Evolutionary conservation across 2,329 filamentous ascomycete species (phyloP), one percentile per base, ranked within the genome.

Genomic region (Hypoxylon sp.): DNA sequence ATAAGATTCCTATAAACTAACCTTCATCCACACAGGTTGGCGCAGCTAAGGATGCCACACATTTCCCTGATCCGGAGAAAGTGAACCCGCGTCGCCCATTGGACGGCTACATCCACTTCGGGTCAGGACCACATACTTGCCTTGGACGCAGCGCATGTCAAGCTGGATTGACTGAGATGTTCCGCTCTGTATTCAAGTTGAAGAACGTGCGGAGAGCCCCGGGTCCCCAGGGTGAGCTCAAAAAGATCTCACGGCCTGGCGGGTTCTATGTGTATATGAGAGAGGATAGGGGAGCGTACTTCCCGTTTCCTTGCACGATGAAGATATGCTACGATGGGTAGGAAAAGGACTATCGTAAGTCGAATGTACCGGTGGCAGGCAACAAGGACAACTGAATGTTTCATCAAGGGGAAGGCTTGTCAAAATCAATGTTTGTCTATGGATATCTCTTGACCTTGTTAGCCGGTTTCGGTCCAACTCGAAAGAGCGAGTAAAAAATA

Each of bases 221-320:
- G 0, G 91, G 91, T 0, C 79, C 85, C 0, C 88, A 91, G 77
- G 91, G 91, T 0, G 79, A 88, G 73, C 76, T 93, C 68, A 91
- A 92, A 82, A 90, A 87, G 80, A 82, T 92, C 1, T 78, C 81
- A 0, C 81, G 82, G 7, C 80, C 82, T 0, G 86, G 83, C 0
- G 87, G 86, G 0, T 85, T 84, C 75, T 85, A 81, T 8, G 79
- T 86, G 5, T 93, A 91, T 75, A 80, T 92, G 82, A 84, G 85
- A 37, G 87, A 90, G 77, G 88, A 92, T 73, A 88, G 89, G 81
- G 86, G 87, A 14, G 80, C 79, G 19, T 84, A 83, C 70, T 85
- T 81, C 65, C 81, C 84, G 2, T 76, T 76, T 64, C 75, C 74
- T 1, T 74, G 71, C 21, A 88, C 75, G 21, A 78, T 78, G 76